Percentiles rank a stretch among this genome's conserved stretches.
phyloP scores from a whole-genome alignment of 2,329 filamentous ascomycete species.

The Calonectria pseudoturangicola region DNA sequence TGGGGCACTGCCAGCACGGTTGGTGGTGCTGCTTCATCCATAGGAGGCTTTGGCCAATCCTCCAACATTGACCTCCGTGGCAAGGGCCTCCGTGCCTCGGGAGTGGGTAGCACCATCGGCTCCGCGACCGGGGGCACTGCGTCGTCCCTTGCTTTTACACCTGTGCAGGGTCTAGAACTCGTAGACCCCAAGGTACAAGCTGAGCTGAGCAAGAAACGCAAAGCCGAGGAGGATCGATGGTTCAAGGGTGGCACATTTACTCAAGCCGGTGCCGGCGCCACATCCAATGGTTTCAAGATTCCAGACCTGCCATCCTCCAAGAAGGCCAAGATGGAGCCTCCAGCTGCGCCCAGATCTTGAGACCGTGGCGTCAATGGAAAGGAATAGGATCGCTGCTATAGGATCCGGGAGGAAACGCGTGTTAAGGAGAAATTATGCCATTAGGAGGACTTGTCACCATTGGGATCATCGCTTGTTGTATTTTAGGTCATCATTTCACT shows the following conservation, averaged over 20 bases:
- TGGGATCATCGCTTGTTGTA: conserved; percentile 10
- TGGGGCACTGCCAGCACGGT: conserved; percentile 86
- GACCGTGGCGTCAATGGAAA: conserved; percentile 5
- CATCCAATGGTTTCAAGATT: conserved; percentile 84
- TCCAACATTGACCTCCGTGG: conserved; percentile 83
- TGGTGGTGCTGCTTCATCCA: conserved; percentile 84
- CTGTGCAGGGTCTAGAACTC: conserved; percentile 94
- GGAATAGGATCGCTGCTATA: neutral
- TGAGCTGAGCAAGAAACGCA: conserved; percentile 91
- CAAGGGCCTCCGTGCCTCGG: conserved; percentile 86
- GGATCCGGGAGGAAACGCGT: conserved; percentile 3
- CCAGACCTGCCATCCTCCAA: conserved; percentile 84
- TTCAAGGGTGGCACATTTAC: conserved; percentile 99
- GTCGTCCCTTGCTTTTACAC: conserved; percentile 93
- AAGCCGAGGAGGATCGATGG: conserved; percentile 95
- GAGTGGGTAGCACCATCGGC: conserved; percentile 83
- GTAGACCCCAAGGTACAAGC: conserved; percentile 94
- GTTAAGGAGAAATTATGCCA: neutral
- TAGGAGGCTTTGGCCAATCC: conserved; percentile 84
- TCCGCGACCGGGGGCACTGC: conserved; percentile 83
- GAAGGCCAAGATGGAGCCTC: conserved; percentile 71
- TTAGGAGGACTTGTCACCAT: neutral
- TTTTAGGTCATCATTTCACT: conserved; percentile 8
- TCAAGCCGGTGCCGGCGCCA: conserved; percentile 78
- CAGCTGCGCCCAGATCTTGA: conserved; percentile 53